These are phyloP conservation scores for Vigna trinervia DNA, from an alignment of 306 rosid species.

Conservation along the genomic window DNA sequence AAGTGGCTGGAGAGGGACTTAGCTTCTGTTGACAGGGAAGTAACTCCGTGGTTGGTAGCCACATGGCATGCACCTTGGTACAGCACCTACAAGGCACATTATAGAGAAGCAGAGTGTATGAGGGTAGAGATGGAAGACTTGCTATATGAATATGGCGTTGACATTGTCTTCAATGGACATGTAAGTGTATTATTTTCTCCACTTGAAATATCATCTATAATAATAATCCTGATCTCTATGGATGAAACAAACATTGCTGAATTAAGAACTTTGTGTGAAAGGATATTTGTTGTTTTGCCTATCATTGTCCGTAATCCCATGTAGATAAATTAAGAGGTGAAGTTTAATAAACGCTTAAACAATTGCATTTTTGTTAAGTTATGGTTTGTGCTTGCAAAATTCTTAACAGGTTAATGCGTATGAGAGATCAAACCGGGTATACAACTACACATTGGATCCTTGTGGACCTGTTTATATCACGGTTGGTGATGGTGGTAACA, in stretches of 20 bases:
- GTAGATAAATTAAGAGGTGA: background rate
- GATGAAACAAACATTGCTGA: background rate
- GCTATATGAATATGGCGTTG: constrained; percentile 70
- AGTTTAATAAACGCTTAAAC: background rate
- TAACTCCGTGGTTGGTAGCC: constrained; percentile 96
- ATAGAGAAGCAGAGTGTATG: constrained; percentile 96
- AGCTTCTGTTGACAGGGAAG: constrained; percentile 70
- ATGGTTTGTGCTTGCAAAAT: background rate
- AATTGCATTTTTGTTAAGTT: background rate
- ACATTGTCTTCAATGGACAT: constrained; percentile 88
- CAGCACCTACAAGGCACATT: constrained; percentile 83
- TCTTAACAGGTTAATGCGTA: constrained; percentile 84
- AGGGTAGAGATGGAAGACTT: constrained; percentile 82
- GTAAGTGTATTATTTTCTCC: constrained; percentile 54
- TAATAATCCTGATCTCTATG: background rate
- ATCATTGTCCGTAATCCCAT: background rate
- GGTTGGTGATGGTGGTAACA: constrained; percentile 89
- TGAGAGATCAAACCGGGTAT: constrained; percentile 89
- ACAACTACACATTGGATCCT: constrained; percentile 87
- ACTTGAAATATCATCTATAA: background rate
- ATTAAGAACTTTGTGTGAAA: background rate
- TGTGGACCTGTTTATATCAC: constrained; percentile 82
- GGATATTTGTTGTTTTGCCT: background rate
- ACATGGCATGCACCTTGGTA: constrained; percentile 96
- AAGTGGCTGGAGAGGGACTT: constrained; percentile 83